A percentile compares a stretch with the other conserved stretches of the same genome.
phyloP scores from a whole-genome alignment of 2,329 filamentous ascomycete genomes.

The Colletotrichum lini region DNA sequence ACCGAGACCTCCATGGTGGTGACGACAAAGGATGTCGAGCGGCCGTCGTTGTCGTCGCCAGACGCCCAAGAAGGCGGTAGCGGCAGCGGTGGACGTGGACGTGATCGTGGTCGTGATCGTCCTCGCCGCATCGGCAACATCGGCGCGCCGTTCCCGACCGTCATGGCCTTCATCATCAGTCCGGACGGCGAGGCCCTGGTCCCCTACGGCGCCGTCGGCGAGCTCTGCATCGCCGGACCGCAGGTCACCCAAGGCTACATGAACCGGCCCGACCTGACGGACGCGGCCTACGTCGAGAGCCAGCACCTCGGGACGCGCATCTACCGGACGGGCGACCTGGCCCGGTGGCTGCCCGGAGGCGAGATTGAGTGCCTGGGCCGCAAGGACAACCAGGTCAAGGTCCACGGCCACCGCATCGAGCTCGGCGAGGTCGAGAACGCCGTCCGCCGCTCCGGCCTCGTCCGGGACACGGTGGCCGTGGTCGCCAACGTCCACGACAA shows the following conservation, averaged over 20 bases:
- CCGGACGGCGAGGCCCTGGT: constrained; percentile 24
- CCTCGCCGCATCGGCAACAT: background rate
- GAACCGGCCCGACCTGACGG: constrained; percentile 38
- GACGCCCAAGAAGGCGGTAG: no score
- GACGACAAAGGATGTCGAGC: constrained; percentile 20
- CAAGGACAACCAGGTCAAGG: constrained; percentile 44
- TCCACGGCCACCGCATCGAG: constrained; percentile 44
- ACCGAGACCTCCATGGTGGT: constrained; percentile 42
- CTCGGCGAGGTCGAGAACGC: constrained; percentile 44
- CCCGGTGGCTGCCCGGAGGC: constrained; percentile 39
- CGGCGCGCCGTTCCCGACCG: constrained; percentile 19
- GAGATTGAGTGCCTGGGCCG: constrained; percentile 43
- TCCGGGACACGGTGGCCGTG: background rate
- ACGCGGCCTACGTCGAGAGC: constrained; percentile 27
- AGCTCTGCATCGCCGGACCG: constrained; percentile 44
- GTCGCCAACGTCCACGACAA: constrained; percentile 2
- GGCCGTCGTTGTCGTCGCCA: no score
- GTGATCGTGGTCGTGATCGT: no score
- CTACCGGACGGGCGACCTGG: constrained; percentile 44
- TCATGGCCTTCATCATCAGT: constrained; percentile 16
- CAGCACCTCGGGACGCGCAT: constrained; percentile 24
- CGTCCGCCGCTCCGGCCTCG: constrained; percentile 32
- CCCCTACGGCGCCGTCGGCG: constrained; percentile 42
- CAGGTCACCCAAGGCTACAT: constrained; percentile 44
- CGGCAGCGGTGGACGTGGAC: no score